Base-by-base conservation (phyloP, 2,329 filamentous ascomycete species). In the Aspergillus sp. region DNA sequence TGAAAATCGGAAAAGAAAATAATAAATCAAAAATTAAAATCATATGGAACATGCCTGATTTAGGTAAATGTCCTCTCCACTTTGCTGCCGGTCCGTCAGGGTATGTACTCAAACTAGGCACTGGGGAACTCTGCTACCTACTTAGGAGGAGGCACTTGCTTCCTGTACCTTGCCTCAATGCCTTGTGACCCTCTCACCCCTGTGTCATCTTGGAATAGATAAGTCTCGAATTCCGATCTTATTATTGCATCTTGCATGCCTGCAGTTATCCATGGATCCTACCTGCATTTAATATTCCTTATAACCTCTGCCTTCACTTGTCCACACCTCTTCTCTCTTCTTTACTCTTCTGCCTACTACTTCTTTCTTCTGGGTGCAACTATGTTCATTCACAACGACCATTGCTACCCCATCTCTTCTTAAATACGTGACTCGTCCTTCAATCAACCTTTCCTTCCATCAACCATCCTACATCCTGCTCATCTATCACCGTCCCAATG, bases 401-500 rank as follows among this genome's bases (percentile, higher is more conserved):
- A 36, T 20, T 53, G 51, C 24, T n/a, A 6, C 6, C 31, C 51
- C 51, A 42, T 39, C 51, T 53, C 22, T 49, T 29, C 51, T 32
- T 53, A 32, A 32, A 22, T 20, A 22, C 51, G 26, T 18, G 10
- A 0, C 51, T 26, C 36, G 6, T n/a, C 22, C 53, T 56, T 26
- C 47, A 42, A 20, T 54, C 47, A 50, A 63, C 52, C 49, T 29
- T 54, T 18, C 31, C 32, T 20, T 22, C 39, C 47, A 22, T 31
- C 49, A 16, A 32, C 24, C 54, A 22, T 26, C 45, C 49, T 51
- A 49, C 56, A n/a, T n/a, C 42, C 14, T 36, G 24, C 45, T 51
- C 39, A 54, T 45, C 36, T 53, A n/a, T 26, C 51, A 52, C 12
- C 39, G 46, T 66, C 52, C 24, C 62, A 60, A 75, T 75, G 73